Conservation (phyloP, 208 protist species). For the Kentomonas sorsogonicus region DNA sequence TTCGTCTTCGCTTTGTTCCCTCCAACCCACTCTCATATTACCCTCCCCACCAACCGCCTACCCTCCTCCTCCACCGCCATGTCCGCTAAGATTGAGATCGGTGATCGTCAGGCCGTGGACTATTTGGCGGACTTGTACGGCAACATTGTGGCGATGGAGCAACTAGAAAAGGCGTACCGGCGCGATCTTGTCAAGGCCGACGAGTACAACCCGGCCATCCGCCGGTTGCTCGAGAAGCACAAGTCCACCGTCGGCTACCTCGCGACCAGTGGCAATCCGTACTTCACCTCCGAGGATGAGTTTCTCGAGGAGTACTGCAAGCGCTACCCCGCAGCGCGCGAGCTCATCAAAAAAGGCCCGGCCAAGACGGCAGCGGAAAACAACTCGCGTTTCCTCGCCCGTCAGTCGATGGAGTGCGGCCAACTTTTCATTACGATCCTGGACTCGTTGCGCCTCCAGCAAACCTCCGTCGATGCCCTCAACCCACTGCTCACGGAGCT, state of each 20-base stretch:
- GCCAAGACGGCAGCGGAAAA: constrained; percentile 33
- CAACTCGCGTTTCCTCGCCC: constrained; percentile 40
- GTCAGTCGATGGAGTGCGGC: constrained; percentile 79
- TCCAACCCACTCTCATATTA: background rate
- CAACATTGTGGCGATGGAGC: constrained; percentile 91
- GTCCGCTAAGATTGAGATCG: constrained; percentile 36
- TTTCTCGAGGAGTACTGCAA: constrained; percentile 91
- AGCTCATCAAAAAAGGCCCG: constrained; percentile 56
- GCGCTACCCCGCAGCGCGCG: constrained; percentile 51
- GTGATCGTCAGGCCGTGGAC: constrained; percentile 86
- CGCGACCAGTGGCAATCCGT: constrained; percentile 53
- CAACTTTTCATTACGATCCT: constrained; percentile 94
- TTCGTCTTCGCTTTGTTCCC: constrained; percentile 9
- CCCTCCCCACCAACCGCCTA: background rate
- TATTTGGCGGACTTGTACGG: constrained; percentile 94
- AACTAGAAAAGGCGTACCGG: constrained; percentile 92
- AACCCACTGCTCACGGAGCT: constrained; percentile 90
- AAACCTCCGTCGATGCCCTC: constrained; percentile 88
- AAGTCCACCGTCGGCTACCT: constrained; percentile 83
- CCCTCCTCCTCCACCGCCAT: constrained; percentile 2
- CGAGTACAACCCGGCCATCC: constrained; percentile 80
- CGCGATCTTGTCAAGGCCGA: constrained; percentile 86
- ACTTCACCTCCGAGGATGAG: constrained; percentile 80
- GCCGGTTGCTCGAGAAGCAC: constrained; percentile 94
- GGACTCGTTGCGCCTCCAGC: constrained; percentile 86